Evolutionary conservation across 371 early-diverging fungal species (phyloP).

Genomic region (Fennellomyces sp.): DNA sequence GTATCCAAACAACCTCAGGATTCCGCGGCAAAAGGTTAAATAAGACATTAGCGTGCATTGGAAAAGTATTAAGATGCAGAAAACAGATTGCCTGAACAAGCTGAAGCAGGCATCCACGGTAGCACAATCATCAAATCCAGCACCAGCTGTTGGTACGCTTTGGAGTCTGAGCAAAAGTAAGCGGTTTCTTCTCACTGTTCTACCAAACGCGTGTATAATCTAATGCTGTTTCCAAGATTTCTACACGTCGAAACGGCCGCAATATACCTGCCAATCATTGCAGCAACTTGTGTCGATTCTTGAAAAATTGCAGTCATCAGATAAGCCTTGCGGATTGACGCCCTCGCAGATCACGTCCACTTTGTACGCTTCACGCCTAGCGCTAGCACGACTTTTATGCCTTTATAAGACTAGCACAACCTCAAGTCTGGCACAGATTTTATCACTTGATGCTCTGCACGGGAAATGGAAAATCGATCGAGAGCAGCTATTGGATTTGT

Average conservation of each 20-base stretch:
- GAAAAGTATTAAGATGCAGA: no score
- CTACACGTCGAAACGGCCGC: constrained; percentile 26
- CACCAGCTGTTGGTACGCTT: constrained; percentile 10
- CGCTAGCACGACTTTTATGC: constrained; percentile 32
- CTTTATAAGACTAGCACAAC: constrained; percentile 24
- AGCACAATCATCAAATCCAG: constrained; percentile 14
- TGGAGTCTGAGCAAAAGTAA: constrained; percentile 29
- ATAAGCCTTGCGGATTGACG: background rate
- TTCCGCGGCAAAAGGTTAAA: background rate
- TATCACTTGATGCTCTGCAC: constrained; percentile 22
- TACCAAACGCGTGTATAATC: background rate
- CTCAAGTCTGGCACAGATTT: constrained; percentile 1
- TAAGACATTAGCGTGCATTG: no score
- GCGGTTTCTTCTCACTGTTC: background rate
- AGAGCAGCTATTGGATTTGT: constrained; percentile 9
- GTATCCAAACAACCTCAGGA: background rate
- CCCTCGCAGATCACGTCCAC: constrained; percentile 18
- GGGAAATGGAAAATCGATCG: constrained; percentile 21
- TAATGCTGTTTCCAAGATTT: no score
- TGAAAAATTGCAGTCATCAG: background rate
- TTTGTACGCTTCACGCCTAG: constrained; percentile 20
- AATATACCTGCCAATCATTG: constrained; percentile 22
- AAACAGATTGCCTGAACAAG: background rate
- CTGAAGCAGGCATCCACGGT: background rate
- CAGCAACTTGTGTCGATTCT: background rate